These are phyloP conservation scores for Hysterium pulicare DNA, from an alignment of 2,329 filamentous ascomycete genomes.

Conservation along the genomic window DNA sequence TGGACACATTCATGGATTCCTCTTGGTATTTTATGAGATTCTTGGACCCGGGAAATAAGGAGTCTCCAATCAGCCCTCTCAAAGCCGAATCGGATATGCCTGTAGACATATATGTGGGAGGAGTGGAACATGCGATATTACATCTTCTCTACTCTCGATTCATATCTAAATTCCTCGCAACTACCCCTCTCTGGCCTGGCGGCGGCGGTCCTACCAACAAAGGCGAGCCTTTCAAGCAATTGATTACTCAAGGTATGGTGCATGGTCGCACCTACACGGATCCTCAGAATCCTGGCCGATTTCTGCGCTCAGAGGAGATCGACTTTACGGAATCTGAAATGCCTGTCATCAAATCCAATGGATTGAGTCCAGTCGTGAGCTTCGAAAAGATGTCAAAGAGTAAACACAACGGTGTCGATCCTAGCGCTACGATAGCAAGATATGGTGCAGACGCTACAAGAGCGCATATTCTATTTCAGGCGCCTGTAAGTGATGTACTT, in stretches of 20 bases:
- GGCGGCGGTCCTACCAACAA: constrained; percentile 30
- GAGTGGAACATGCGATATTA: constrained; percentile 86
- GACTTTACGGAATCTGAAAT: constrained; percentile 56
- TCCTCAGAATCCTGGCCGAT: constrained; percentile 64
- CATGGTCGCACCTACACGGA: constrained; percentile 81
- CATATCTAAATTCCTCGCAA: constrained; percentile 79
- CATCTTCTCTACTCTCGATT: constrained; percentile 88
- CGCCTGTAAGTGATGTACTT: constrained; percentile 76
- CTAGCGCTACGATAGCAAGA: constrained; percentile 64
- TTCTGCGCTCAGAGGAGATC: constrained; percentile 73
- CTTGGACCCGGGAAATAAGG: constrained; percentile 64
- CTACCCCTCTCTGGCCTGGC: constrained; percentile 46
- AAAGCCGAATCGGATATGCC: constrained; percentile 60
- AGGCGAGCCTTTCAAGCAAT: constrained; percentile 74
- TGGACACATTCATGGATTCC: constrained; percentile 95
- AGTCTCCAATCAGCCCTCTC: constrained; percentile 59
- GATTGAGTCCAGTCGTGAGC: constrained; percentile 57
- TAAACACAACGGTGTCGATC: constrained; percentile 88
- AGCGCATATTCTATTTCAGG: constrained; percentile 85
- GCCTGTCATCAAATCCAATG: constrained; percentile 62
- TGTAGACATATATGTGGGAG: constrained; percentile 85
- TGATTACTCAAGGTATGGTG: constrained; percentile 90
- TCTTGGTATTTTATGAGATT: constrained; percentile 92
- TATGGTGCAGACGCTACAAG: constrained; percentile 82
- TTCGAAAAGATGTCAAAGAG: constrained; percentile 96